Percentiles rank a stretch among this genome's conserved stretches.
Evolutionary conservation across 495 filamentous ascomycete genomes (phyloP).

Genomic region (Geopyxis carbonaria): DNA sequence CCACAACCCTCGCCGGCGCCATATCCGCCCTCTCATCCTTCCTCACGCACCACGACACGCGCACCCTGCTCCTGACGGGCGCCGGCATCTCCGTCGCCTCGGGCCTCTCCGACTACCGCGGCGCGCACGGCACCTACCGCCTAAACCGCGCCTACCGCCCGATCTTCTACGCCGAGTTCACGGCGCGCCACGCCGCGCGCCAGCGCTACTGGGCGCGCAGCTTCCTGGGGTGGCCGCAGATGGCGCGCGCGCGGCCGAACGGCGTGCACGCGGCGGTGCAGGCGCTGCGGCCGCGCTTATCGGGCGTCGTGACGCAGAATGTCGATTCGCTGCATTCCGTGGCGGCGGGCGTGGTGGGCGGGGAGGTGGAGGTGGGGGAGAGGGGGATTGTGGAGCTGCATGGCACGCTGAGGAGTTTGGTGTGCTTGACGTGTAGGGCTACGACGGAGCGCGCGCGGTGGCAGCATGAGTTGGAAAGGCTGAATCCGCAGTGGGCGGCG

Average conservation of each 20-base stretch:
- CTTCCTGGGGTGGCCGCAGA: constrained; percentile 76
- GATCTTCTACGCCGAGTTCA: constrained; percentile 84
- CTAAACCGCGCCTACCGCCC: constrained; percentile 77
- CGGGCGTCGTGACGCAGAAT: constrained; percentile 73
- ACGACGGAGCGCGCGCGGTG: constrained; percentile 52
- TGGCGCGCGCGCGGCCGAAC: constrained; percentile 66
- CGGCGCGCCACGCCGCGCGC: constrained; percentile 61
- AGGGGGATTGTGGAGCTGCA: constrained; percentile 50
- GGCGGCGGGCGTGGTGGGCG: background rate
- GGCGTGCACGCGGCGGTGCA: constrained; percentile 58
- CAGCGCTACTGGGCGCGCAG: constrained; percentile 94
- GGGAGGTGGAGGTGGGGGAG: background rate
- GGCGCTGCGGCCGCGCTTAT: constrained; percentile 54
- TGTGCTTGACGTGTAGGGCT: constrained; percentile 61
- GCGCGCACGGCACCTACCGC: constrained; percentile 76
- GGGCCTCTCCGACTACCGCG: constrained; percentile 84
- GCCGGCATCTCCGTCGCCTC: constrained; percentile 89
- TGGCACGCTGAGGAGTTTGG: constrained; percentile 64
- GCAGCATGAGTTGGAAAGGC: constrained; percentile 51
- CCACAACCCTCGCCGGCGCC: constrained; percentile 52
- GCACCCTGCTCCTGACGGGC: constrained; percentile 67
- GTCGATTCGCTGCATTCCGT: constrained; percentile 5
- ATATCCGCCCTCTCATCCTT: constrained; percentile 59
- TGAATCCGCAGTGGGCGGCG: constrained; percentile 76
- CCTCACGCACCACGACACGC: constrained; percentile 34